Evolutionary conservation across 805 yeast genomes (phyloP).

Genomic region (Sungouiella blattae): DNA sequence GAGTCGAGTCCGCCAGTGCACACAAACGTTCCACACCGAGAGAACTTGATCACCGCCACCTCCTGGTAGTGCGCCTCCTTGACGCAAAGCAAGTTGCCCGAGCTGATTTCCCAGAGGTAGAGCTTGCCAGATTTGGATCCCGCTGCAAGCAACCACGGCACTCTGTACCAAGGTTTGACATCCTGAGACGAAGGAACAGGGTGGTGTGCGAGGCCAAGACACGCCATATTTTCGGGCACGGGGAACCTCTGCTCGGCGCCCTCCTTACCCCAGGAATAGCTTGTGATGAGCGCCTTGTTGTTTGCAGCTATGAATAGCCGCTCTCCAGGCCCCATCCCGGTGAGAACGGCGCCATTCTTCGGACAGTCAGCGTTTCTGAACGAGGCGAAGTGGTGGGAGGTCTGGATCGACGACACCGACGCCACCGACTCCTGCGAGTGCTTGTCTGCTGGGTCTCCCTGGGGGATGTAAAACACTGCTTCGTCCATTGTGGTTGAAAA

Average conservation of each 20-base stretch:
- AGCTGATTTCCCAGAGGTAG: slow-evolving; percentile 79
- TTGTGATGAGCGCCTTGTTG: slow-evolving; percentile 72
- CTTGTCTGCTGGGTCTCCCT: slow-evolving; percentile 43
- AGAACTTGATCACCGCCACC: slow-evolving; percentile 55
- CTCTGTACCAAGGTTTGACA: slow-evolving; percentile 38
- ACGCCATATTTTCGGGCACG: slow-evolving; percentile 71
- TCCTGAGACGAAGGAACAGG: slow-evolving; percentile 8
- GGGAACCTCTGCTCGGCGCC: slow-evolving; percentile 77
- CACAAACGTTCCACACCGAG: slow-evolving; percentile 59
- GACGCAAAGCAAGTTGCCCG: slow-evolving; percentile 70
- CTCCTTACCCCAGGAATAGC: slow-evolving; percentile 68
- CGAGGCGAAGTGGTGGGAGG: slow-evolving; percentile 45
- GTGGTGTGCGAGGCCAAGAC: slow-evolving; percentile 47
- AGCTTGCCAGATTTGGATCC: slow-evolving; percentile 74
- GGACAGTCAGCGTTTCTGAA: slow-evolving; percentile 52
- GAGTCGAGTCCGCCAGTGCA: slow-evolving; percentile 82
- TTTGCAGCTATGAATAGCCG: slow-evolving; percentile 61
- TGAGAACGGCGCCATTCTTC: slow-evolving; percentile 42
- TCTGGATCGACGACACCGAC: slow-evolving; percentile 41
- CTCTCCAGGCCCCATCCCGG: slow-evolving; percentile 46
- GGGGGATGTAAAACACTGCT: slow-evolving; percentile 44
- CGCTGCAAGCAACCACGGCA: slow-evolving; percentile 64
- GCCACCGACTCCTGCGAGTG: slow-evolving; percentile 43
- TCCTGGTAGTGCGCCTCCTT: slow-evolving; percentile 84
- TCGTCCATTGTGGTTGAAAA: slow-evolving; percentile 56